A percentile compares a stretch with the other conserved stretches of the same genome.
These are phyloP conservation scores for Metschnikowia borealis DNA, from an alignment of 805 yeast genomes.

Conservation along the genomic window DNA sequence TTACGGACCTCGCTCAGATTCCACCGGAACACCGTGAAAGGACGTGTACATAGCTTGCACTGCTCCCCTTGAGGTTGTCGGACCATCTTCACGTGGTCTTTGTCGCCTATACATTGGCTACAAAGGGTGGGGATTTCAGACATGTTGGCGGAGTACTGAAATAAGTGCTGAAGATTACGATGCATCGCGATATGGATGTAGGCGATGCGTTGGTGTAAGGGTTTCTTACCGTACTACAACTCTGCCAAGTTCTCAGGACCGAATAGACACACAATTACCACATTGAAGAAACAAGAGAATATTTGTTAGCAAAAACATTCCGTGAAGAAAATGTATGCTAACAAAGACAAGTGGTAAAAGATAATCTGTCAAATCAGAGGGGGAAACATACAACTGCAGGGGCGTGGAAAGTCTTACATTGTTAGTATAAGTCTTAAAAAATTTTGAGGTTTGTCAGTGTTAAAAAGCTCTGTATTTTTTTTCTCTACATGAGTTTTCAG, in stretches of 20 bases:
- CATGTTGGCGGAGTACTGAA: constrained; percentile 5
- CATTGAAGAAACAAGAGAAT: no score
- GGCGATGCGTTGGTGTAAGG: background rate
- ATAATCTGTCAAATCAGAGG: no score
- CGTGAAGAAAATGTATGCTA: background rate
- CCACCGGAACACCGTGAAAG: constrained; percentile 82
- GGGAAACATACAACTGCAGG: background rate
- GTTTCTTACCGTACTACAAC: background rate
- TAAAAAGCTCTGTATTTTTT: constrained; percentile 63
- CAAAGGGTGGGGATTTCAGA: constrained; percentile 61
- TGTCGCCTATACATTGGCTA: constrained; percentile 65
- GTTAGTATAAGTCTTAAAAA: constrained; percentile 11
- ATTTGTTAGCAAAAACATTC: background rate
- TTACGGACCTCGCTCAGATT: constrained; percentile 41
- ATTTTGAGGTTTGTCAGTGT: constrained; percentile 44
- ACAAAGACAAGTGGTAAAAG: background rate
- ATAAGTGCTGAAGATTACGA: background rate
- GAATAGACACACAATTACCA: no score
- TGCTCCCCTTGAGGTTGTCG: constrained; percentile 70
- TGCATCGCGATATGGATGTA: constrained; percentile 1
- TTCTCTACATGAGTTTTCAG: constrained; percentile 59
- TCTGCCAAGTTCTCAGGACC: background rate
- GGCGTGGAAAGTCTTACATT: background rate
- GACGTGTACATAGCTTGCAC: constrained; percentile 81
- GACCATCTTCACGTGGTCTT: constrained; percentile 64